Evolutionary conservation across 2,329 filamentous ascomycete genomes (phyloP).

Genomic region (Aspergillus glaucus): DNA sequence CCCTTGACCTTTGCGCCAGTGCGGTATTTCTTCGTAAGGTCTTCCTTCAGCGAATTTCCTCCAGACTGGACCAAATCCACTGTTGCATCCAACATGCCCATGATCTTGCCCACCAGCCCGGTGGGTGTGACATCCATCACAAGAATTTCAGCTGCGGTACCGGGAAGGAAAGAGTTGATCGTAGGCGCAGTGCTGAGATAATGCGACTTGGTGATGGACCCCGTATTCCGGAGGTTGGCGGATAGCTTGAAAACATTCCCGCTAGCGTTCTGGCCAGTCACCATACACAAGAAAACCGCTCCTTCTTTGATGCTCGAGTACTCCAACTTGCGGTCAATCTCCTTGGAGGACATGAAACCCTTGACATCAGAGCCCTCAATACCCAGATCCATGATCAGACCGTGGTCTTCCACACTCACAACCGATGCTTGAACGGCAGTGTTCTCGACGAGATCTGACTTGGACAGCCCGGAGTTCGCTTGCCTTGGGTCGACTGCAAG

Average conservation of each 20-base stretch:
- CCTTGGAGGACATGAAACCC: constrained; percentile 80
- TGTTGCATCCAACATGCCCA: constrained; percentile 85
- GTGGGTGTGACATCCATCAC: constrained; percentile 66
- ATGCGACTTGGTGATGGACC: constrained; percentile 59
- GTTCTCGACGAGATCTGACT: constrained; percentile 67
- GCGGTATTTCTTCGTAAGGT: constrained; percentile 73
- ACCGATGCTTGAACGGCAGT: constrained; percentile 81
- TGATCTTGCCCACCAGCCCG: constrained; percentile 82
- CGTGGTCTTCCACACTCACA: constrained; percentile 89
- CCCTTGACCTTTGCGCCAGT: constrained; percentile 77
- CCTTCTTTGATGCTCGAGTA: constrained; percentile 71
- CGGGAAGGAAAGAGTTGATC: constrained; percentile 83
- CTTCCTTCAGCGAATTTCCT: constrained; percentile 59
- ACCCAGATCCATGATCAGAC: constrained; percentile 86
- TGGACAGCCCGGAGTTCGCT: constrained; percentile 67
- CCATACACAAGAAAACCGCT: constrained; percentile 74
- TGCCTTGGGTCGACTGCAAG: constrained; percentile 74
- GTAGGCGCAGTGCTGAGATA: constrained; percentile 71
- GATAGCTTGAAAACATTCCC: constrained; percentile 84
- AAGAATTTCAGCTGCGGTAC: constrained; percentile 80
- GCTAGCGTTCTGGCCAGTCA: constrained; percentile 66
- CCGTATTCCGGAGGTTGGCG: constrained; percentile 62
- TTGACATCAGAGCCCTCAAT: constrained; percentile 61
- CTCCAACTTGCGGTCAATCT: constrained; percentile 62
- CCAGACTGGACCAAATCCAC: constrained; percentile 88